These are phyloP conservation scores for Arthrobotrys iridis DNA, from an alignment of 2,329 filamentous ascomycete species.

Conservation along the genomic window DNA sequence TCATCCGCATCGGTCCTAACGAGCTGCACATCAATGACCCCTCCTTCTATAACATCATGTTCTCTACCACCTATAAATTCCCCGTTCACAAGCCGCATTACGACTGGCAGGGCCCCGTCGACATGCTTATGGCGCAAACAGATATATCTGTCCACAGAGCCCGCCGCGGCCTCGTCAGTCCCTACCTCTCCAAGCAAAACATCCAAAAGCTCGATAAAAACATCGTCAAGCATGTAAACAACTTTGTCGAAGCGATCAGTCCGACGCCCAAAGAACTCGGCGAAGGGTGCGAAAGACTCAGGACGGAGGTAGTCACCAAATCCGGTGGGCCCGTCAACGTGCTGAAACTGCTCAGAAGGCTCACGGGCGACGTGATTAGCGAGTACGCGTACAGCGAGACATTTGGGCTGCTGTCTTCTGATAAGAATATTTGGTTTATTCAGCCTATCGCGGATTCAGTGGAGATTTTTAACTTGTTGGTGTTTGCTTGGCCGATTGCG, in stretches of 20 bases:
- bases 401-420: background rate
- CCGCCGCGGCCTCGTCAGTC: background rate
- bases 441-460: slow-evolving; percentile 2
- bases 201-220: slow-evolving; percentile 25
- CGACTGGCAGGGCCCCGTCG: background rate
- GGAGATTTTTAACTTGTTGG: background rate
- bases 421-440: background rate
- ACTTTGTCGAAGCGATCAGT: background rate
- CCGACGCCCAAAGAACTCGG: background rate
- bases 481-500: background rate
- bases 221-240: slow-evolving; percentile 7
- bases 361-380: slow-evolving; percentile 16
- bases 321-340: background rate
- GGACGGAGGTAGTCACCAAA: background rate
- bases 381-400: slow-evolving; percentile 24
- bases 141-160: background rate
- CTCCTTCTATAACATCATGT: slow-evolving; percentile 4
- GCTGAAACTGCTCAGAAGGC: slow-evolving; percentile 1
- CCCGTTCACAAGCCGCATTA: background rate
- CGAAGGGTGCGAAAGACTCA: background rate
- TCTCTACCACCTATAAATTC: slow-evolving; percentile 16
- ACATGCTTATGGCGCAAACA: background rate
- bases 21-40: slow-evolving; percentile 37
- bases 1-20: slow-evolving; percentile 33
- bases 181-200: slow-evolving; percentile 12